A percentile compares a stretch with the other conserved stretches of the same genome.
These are phyloP conservation scores for Soucietia sequanensis DNA, from an alignment of 805 yeast species.

Conservation along the genomic window DNA sequence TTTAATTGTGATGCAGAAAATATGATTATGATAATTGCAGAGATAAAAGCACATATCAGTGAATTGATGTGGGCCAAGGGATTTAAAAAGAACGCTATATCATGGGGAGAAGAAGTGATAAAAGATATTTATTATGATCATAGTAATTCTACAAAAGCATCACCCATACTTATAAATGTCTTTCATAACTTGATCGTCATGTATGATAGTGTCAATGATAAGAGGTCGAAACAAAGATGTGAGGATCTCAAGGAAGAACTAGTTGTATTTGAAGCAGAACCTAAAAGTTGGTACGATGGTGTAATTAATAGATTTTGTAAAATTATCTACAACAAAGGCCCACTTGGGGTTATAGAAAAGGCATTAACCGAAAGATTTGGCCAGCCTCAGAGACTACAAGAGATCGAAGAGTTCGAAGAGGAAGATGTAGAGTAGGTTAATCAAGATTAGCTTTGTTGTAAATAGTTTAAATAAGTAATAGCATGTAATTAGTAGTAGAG, in stretches of 20 bases:
- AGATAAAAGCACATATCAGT: constrained; percentile 36
- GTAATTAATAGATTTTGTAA: constrained; percentile 32
- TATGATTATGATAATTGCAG: constrained; percentile 27
- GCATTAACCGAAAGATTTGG: constrained; percentile 40
- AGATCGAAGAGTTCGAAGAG: constrained; percentile 41
- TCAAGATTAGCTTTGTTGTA: no score
- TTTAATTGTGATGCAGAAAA: constrained; percentile 33
- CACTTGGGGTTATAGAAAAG: constrained; percentile 41
- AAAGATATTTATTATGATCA: constrained; percentile 33
- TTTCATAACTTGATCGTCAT: constrained; percentile 30
- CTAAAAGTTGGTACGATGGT: constrained; percentile 32
- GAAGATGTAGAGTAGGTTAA: constrained; percentile 40
- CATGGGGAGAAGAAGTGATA: constrained; percentile 43
- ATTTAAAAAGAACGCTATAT: constrained; percentile 33
- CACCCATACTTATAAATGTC: constrained; percentile 28
- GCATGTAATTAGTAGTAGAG: constrained; percentile 1
- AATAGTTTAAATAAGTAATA: no score
- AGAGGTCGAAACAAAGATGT: constrained; percentile 25
- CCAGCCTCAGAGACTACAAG: constrained; percentile 28
- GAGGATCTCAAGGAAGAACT: constrained; percentile 22
- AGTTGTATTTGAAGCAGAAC: constrained; percentile 22
- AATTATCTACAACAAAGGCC: constrained; percentile 41
- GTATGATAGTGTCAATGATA: constrained; percentile 28
- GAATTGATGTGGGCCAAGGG: constrained; percentile 44
- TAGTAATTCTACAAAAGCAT: constrained; percentile 22